phyloP scores from a whole-genome alignment of 805 yeast genomes.

The Kodamaea kaohsiungensis region DNA sequence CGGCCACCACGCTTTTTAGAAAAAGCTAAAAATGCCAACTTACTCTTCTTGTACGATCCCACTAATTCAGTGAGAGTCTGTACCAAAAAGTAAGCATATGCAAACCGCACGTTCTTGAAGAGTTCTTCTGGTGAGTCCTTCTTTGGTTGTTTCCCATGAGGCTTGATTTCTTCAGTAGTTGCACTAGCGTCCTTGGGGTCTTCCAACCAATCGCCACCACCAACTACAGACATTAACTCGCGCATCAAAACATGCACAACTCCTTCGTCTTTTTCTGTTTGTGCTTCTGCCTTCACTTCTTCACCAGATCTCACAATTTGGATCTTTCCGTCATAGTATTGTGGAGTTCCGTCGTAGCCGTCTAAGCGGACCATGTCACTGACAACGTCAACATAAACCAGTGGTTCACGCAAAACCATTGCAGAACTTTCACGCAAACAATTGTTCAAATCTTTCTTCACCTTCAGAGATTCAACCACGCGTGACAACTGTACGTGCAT shows the following conservation, averaged over 20 bases:
- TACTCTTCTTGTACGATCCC: slow-evolving; percentile 76
- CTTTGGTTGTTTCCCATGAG: background rate
- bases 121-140: slow-evolving; percentile 10
- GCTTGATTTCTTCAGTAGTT: background rate
- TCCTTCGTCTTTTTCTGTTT: slow-evolving; percentile 37
- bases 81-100: slow-evolving; percentile 67
- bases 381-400: slow-evolving; percentile 46
- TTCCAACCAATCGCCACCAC: slow-evolving; percentile 35
- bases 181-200: slow-evolving; percentile 20
- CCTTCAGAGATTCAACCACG: slow-evolving; percentile 9
- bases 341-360: slow-evolving; percentile 39
- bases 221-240: slow-evolving; percentile 57
- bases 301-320: slow-evolving; percentile 11
- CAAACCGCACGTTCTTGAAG: slow-evolving; percentile 40
- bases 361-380: slow-evolving; percentile 44
- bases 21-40: slow-evolving; percentile 78
- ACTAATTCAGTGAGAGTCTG: slow-evolving; percentile 69
- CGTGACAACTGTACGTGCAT: slow-evolving; percentile 7
- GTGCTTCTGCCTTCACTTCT: slow-evolving; percentile 11
- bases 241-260: slow-evolving; percentile 62
- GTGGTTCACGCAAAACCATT: slow-evolving; percentile 51
- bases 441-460: slow-evolving; percentile 27
- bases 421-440: slow-evolving; percentile 53
- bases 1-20: slow-evolving; percentile 56
- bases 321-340: slow-evolving; percentile 11